Evolutionary conservation across 148 eudicot genomes (phyloP).

Genomic region (Selenicereus undatus): DNA sequence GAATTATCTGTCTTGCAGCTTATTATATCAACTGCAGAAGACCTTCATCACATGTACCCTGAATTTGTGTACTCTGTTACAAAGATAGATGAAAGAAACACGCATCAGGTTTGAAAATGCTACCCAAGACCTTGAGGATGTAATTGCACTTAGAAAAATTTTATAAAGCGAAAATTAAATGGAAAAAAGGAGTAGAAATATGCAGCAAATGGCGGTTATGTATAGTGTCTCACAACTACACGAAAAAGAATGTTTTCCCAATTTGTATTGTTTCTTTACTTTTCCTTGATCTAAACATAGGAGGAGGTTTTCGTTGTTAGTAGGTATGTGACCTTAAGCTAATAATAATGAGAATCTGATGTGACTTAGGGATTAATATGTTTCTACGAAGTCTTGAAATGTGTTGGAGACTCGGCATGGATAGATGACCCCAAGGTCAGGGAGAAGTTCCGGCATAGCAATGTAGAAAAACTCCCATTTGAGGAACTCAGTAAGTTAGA

Average conservation of each 20-base stretch:
- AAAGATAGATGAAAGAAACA: conserved; percentile 52
- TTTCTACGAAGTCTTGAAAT: conserved; percentile 61
- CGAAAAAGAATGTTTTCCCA: too few species aligned
- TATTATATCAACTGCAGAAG: conserved; percentile 66
- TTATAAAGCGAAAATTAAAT: not conserved
- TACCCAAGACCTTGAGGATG: not conserved
- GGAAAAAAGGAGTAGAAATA: not conserved
- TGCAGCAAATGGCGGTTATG: too few species aligned
- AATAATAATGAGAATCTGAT: conserved; percentile 12
- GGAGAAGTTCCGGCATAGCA: conserved; percentile 39
- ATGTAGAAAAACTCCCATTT: conserved; percentile 35
- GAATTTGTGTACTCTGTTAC: conserved; percentile 43
- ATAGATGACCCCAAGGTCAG: conserved; percentile 52
- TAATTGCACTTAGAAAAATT: too few species aligned
- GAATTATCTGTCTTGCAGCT: conserved; percentile 40
- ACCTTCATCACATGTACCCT: conserved; percentile 73
- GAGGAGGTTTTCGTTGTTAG: not conserved
- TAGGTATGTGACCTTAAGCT: not conserved
- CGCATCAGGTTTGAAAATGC: conserved; percentile 51
- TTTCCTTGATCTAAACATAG: not conserved
- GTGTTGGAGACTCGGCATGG: conserved; percentile 76
- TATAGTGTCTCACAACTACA: too few species aligned
- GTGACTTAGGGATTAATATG: conserved; percentile 50
- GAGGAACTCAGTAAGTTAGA: conserved; percentile 59
- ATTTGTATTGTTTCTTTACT: too few species aligned